phyloP scores from a whole-genome alignment of 495 filamentous ascomycete species.

The Aspergillus sclerotioniger region DNA sequence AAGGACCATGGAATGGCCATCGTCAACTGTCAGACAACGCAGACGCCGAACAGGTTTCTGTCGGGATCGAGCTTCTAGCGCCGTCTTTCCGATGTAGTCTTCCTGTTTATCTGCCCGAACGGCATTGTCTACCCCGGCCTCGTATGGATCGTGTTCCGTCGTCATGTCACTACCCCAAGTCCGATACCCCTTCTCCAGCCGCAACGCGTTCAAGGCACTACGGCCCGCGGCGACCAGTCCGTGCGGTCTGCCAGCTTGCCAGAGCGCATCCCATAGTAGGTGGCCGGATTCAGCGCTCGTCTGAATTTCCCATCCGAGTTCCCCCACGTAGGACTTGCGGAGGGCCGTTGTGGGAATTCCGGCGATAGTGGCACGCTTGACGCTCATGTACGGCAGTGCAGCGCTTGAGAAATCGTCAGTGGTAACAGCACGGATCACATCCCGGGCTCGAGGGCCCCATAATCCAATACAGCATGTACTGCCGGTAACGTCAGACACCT shows the following conservation, averaged over 20 bases:
- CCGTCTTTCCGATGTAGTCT: conserved; percentile 38
- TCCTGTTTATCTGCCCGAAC: conserved; percentile 36
- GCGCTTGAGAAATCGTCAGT: conserved; percentile 40
- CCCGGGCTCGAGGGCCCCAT: conserved; percentile 47
- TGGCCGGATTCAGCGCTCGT: conserved; percentile 45
- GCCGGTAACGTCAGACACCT: conserved; percentile 49
- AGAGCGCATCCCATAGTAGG: conserved; percentile 47
- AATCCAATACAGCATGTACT: conserved; percentile 51
- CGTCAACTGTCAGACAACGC: conserved; percentile 43
- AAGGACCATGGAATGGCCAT: conserved; percentile 44
- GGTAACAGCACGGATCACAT: conserved; percentile 33
- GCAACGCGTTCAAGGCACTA: conserved; percentile 45
- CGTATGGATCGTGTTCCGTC: conserved; percentile 49
- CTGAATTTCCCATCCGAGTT: conserved; percentile 52
- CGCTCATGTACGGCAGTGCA: conserved; percentile 37
- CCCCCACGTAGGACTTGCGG: conserved; percentile 48
- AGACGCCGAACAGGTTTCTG: conserved; percentile 18
- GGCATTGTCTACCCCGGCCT: conserved; percentile 40
- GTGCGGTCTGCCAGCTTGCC: conserved; percentile 41
- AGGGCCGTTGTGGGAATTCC: conserved; percentile 43
- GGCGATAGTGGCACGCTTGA: conserved; percentile 33
- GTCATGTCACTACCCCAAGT: conserved; percentile 45
- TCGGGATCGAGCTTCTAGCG: conserved; percentile 20
- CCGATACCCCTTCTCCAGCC: conserved; percentile 48
- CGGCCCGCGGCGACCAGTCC: conserved; percentile 49